Base-by-base conservation (phyloP, 73 alveolate species). In the Paramecium pentaurelia region DNA sequence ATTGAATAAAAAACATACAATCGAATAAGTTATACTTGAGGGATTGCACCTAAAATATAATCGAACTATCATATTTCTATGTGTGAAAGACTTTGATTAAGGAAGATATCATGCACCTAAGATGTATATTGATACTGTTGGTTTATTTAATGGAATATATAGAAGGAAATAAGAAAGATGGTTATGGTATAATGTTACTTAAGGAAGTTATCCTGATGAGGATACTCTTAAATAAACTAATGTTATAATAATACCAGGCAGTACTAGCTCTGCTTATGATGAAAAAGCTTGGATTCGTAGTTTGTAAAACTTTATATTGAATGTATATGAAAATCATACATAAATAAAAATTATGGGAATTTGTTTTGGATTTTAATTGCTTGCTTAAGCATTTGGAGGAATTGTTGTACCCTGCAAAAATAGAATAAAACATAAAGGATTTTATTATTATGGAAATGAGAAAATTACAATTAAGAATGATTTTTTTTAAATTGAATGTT, bases 181-280 rank as follows among this genome's bases (percentile, higher is more conserved):
- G 87, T 6, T 73, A 34, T 20, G 37, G 16, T 73, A 73, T 30
- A 73, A 34, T 37, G 60, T 73, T 73, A 16, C 87, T 9, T 37
- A 73, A 40, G 87, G 87, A 73, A 22, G 37, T 37, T 73, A 73
- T 38, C 87, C 87, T 37, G 60, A 34, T 37, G 60, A 34, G 20
- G 64, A 36, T 30, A 73, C 12, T 22, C 60, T 73, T 30, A 32
- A 73, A n/a, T 16, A 40, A 73, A 20, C 87, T 6, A 37, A 36
- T 30, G 54, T 44, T 14, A 37, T 73, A 37, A 73, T 73, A 32
- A 73, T 73, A 37, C 87, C 87, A 73, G 87, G 87, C 10, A 73
- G 87, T 14, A 73, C 87, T 16, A 73, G 87, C 18, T 37, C 60
- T 73, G 87, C 87, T 38, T 73, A 73, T 73, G 87, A 73, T 73